Evolutionary conservation across 2,329 filamentous ascomycete species (phyloP), one percentile per base, ranked within the genome.

Genomic region (Claviceps humidiphila): DNA sequence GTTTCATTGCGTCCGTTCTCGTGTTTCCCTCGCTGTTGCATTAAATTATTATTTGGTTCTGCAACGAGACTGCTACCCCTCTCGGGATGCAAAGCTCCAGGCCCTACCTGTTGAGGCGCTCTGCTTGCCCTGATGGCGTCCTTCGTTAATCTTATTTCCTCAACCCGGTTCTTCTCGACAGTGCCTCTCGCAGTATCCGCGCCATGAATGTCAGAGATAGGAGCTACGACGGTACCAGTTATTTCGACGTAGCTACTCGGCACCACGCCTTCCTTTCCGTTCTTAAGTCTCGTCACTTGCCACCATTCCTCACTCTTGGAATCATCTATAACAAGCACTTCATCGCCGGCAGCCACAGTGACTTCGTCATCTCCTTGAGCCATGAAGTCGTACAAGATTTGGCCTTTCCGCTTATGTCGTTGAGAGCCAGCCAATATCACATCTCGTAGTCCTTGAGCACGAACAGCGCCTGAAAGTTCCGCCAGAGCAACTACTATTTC

Each of bases 351-450:
- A 26, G 80, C 83, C 47, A 98, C 93, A 0, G 89, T 95, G 47
- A 98, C 91, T 68, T 98, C 93, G 61, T 98, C 93, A 7, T 95
- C 87, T 39, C 90, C 90, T 66, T 97, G 91, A 0, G 93, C 93
- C 81, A 89, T 87, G 66, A 98, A 98, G 64, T 97, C 91, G 65
- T 96, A 97, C 39, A 96, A 73, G 60, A 98, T 81, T 54, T 86
- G 78, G 9, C 90, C 93, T 64, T 85, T 91, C 73, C 88, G 95
- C 64, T 85, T 81, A 48, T 77, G 63, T 63, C 76, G 65, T 38
- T 85, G 81, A 42, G 83, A 78, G 41, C 85, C 86, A 39, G 90
- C 91, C 60, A 85, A 81, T 55, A 96, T 83, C 6, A 96, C 86
- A 64, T 97, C 93, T 40, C 84, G 79, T 49, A 98, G 71, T 5